Evolutionary conservation across 768 basidiomycete species (phyloP), one percentile per base, ranked within the genome.

Genomic region (Tephrocybe sp.): DNA sequence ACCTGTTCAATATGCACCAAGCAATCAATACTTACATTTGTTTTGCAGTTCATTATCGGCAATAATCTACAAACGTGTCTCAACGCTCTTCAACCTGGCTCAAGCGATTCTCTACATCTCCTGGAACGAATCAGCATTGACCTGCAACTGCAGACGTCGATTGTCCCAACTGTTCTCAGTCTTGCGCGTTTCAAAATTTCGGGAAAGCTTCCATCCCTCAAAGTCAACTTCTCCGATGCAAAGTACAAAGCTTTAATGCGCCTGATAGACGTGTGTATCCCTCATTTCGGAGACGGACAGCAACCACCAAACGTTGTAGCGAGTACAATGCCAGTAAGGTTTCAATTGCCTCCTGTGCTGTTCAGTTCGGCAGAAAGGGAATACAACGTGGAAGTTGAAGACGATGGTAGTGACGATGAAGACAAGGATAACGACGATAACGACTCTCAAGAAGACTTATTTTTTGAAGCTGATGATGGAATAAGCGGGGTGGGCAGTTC

Each of bases 191-290:
- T 98, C 77, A 98, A 94, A 66, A 75, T 97, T 42, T 82, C 91
- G 0, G 97, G 94, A 7, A 86, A 84, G 51, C 71, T 99, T 33
- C 94, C 95, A 1, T 80, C 81, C 24, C 75, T 99, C 9, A 88
- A 89, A 61, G 77, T 97, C 64, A 98, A 99, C 65, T 70, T 94
- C 38, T 93, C 91, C 18, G 91, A 93, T 60, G 80, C 81, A 7
- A 95, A 94, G 65, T 95, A 95, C 69, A 88, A 94, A 68, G 80
- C 86, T 1, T 68, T 98, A 37, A 92, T 99, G 90, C 83, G 91
- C 8, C 74, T 98, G 49, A 80, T 98, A 58, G 94, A 98, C 59
- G 84, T 94, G 22, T 82, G 85, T 23, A 84, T 98, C 31, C 97
- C 97, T 12, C 80, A 85, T 50, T 86, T 97, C 57, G 86, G 80